These are phyloP conservation scores for Botrytis paeoniae DNA, from an alignment of 2,329 filamentous ascomycete genomes.

Conservation along the genomic window DNA sequence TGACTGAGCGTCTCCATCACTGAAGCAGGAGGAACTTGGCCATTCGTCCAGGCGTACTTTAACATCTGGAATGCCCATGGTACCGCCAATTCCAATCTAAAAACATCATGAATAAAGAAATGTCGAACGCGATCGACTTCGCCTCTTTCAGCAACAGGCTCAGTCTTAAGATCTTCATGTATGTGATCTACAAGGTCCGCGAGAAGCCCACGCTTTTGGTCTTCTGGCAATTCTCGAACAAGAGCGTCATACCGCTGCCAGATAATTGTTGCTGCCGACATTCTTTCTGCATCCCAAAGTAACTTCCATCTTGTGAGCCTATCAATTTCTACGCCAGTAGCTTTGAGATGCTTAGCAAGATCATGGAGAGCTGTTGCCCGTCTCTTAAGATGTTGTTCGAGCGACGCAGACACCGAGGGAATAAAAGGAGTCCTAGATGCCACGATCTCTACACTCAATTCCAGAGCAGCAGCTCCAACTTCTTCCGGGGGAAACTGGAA, in stretches of 20 bases:
- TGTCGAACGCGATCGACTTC: constrained; percentile 78
- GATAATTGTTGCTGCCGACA: constrained; percentile 73
- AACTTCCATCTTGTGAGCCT: constrained; percentile 72
- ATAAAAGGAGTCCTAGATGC: constrained; percentile 74
- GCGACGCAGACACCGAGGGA: constrained; percentile 66
- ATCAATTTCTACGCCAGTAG: constrained; percentile 63
- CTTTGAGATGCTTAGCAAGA: constrained; percentile 68
- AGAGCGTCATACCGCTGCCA: constrained; percentile 79
- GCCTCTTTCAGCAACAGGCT: constrained; percentile 59
- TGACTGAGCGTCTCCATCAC: constrained; percentile 47
- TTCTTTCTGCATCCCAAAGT: constrained; percentile 86
- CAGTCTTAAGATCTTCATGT: constrained; percentile 71
- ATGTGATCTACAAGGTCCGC: constrained; percentile 73
- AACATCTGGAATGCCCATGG: constrained; percentile 77
- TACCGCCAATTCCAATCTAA: constrained; percentile 69
- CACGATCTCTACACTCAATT: constrained; percentile 78
- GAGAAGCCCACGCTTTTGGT: constrained; percentile 67
- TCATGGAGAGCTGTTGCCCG: constrained; percentile 72
- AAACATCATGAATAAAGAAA: constrained; percentile 79
- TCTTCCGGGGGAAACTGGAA: constrained; percentile 67
- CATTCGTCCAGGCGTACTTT: constrained; percentile 66
- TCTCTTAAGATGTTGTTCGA: constrained; percentile 76
- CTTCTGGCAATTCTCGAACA: constrained; percentile 55
- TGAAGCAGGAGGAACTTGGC: constrained; percentile 52
- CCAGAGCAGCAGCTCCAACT: constrained; percentile 71